Evolutionary conservation across 352 stramenopile genomes (phyloP).

Genomic region (Lagenidium sp.): DNA sequence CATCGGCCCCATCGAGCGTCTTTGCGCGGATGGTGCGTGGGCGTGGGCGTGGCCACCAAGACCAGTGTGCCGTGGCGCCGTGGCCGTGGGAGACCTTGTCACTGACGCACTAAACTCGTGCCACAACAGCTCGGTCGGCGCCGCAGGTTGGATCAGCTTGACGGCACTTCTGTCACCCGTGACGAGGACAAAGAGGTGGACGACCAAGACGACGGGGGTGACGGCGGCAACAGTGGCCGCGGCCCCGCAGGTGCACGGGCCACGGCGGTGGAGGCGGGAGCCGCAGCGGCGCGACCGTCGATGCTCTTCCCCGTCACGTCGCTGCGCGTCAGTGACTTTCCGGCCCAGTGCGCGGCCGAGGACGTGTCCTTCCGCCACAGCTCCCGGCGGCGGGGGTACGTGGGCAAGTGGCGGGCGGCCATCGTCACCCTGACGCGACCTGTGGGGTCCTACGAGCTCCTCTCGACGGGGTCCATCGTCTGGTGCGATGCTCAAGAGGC

Average conservation of each 20-base stretch:
- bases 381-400: no score
- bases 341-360: constrained; percentile 8
- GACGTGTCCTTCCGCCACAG: constrained; percentile 10
- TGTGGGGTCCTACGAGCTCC: background rate
- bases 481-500: constrained; percentile 1
- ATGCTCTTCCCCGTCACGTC: constrained; percentile 1
- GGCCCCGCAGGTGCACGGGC: no score
- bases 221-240: background rate
- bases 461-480: constrained; percentile 5
- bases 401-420: constrained; percentile 5
- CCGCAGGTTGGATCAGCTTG: constrained; percentile 14
- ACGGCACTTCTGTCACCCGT: constrained; percentile 3
- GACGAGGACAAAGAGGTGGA: background rate
- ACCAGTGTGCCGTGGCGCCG: no score
- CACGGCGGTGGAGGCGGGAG: no score
- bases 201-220: background rate
- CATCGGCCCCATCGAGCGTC: constrained; percentile 9
- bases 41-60: no score
- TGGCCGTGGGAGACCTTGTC: no score
- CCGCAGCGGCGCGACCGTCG: background rate
- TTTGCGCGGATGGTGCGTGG: constrained; percentile 13
- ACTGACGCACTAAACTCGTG: no score
- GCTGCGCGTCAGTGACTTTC: constrained; percentile 5
- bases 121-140: constrained; percentile 4
- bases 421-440: constrained; percentile 9